Conservation (phyloP, 1,284 basidiomycete species). For the Somion occarium region DNA sequence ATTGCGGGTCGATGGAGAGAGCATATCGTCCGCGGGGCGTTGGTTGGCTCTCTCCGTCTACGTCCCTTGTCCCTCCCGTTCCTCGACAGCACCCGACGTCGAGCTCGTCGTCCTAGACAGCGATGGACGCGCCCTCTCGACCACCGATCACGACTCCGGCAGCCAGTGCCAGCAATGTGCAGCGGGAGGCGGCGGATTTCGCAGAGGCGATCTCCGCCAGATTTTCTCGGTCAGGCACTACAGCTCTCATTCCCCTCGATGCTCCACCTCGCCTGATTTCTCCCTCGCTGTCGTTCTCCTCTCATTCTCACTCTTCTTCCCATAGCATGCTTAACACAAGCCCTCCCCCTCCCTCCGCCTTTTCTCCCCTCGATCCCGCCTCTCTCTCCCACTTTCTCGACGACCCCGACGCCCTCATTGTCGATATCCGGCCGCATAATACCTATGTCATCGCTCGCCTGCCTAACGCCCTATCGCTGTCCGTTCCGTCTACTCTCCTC, state of each 20-base stretch:
- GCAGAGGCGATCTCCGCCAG: slow-evolving; percentile 4
- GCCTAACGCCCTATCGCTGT: slow-evolving; percentile 76
- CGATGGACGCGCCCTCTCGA: neutral
- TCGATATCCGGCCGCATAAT: slow-evolving; percentile 88
- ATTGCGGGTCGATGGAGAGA: neutral
- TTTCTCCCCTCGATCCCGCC: slow-evolving; percentile 29
- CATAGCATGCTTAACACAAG: neutral
- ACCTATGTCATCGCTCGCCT: slow-evolving; percentile 66
- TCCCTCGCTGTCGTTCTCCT: neutral
- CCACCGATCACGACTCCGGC: neutral
- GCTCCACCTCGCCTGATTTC: neutral
- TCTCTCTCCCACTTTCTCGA: slow-evolving; percentile 29
- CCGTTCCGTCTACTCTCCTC: slow-evolving; percentile 91
- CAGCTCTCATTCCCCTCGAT: slow-evolving; percentile 3
- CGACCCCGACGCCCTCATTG: slow-evolving; percentile 44
- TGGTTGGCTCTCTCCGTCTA: no score
- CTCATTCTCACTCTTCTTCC: neutral
- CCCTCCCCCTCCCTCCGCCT: slow-evolving; percentile 16
- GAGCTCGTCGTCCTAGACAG: no score
- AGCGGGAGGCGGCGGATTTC: neutral
- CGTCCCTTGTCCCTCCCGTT: no score
- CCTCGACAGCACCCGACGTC: no score
- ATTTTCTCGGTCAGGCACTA: slow-evolving; percentile 2
- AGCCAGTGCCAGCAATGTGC: neutral
- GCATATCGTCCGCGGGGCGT: no score